Evolutionary conservation across 176 grass and related monocot species (phyloP).

Genomic region (Dendrocalamus sinicus): DNA sequence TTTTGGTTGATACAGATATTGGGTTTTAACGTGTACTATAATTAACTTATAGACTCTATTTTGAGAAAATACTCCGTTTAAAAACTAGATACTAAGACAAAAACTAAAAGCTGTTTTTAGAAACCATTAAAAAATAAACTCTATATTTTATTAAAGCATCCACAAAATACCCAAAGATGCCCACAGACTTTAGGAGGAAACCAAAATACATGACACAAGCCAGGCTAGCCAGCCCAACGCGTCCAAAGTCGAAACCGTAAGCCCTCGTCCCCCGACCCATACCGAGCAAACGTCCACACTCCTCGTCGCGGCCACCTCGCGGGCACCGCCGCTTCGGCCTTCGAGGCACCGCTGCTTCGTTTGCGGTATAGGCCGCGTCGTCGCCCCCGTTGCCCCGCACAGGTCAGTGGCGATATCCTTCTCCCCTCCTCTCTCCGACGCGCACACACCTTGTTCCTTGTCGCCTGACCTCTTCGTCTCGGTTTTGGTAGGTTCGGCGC

Average conservation of each 20-base stretch:
- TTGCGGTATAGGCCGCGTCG: neutral
- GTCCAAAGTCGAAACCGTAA: conserved; percentile 10
- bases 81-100: too few relatives aligned
- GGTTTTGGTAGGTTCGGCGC: neutral
- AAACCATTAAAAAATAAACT: too few relatives aligned
- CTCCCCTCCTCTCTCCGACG: neutral
- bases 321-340: neutral
- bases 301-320: neutral
- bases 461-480: neutral
- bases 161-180: neutral
- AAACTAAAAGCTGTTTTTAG: too few relatives aligned
- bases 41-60: too few relatives aligned
- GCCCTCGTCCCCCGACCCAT: neutral
- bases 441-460: neutral
- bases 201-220: neutral
- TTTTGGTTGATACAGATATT: too few relatives aligned
- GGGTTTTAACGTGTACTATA: too few relatives aligned
- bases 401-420: neutral
- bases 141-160: accelerated
- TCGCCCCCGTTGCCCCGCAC: neutral
- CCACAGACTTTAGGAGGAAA: too few relatives aligned
- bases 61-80: too few relatives aligned
- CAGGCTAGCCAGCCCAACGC: neutral
- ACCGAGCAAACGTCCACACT: neutral
- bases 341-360: neutral